Conservation (phyloP, 2,329 filamentous ascomycete species). For the Penicillium italicum region DNA sequence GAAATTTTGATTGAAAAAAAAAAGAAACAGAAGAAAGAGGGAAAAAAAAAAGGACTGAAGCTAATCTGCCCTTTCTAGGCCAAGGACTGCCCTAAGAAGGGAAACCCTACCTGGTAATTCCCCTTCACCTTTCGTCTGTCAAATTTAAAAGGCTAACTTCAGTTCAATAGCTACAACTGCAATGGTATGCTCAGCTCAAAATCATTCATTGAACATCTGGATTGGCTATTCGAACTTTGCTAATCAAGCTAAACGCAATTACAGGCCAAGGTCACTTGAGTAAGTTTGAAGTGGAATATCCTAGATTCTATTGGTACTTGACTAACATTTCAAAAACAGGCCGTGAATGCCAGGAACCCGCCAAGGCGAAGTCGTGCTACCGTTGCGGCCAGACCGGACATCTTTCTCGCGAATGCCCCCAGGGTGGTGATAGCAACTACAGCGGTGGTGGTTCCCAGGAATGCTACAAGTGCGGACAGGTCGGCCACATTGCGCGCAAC, state of each 20-base stretch:
- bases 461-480: constrained; percentile 98
- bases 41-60: not conserved
- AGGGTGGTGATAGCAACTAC: constrained; percentile 45
- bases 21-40: no score
- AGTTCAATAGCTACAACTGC: constrained; percentile 67
- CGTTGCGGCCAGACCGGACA: constrained; percentile 73
- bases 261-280: constrained; percentile 70
- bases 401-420: constrained; percentile 75
- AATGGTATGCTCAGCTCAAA: constrained; percentile 54
- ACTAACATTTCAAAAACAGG: constrained; percentile 49
- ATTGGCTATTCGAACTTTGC: constrained; percentile 20
- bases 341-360: constrained; percentile 85
- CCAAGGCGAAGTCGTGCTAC: constrained; percentile 76
- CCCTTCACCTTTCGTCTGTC: constrained; percentile 1
- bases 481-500: constrained; percentile 86
- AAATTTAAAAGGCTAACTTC: constrained; percentile 4
- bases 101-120: constrained; percentile 73
- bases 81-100: constrained; percentile 81
- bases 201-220: not conserved
- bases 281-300: constrained; percentile 47
- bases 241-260: constrained; percentile 24
- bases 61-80: constrained; percentile 52
- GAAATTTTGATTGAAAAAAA: not conserved
- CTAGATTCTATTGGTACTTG: not conserved
- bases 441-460: constrained; percentile 56